Evolutionary conservation across 139 green algal species (phyloP).

Genomic region (Pleodorina starrii): DNA sequence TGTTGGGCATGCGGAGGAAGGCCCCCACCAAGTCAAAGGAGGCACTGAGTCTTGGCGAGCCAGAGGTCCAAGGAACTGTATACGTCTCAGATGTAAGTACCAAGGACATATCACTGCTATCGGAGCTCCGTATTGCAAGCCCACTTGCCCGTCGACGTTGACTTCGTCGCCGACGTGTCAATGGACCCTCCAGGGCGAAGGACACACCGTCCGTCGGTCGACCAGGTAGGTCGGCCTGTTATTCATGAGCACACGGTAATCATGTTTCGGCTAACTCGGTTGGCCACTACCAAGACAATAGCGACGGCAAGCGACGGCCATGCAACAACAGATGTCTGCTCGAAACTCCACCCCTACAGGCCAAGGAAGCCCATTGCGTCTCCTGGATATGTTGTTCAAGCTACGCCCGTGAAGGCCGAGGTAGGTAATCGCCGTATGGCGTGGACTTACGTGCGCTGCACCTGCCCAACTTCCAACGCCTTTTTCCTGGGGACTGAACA

Average conservation of each 20-base stretch:
- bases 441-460: no score
- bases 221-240: slow-evolving; percentile 24
- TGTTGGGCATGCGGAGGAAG: not conserved
- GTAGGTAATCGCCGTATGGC: no score
- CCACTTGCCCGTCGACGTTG: not conserved
- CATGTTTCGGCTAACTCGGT: no score
- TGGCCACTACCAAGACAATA: no score
- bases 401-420: not conserved
- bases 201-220: slow-evolving; percentile 25
- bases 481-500: no score
- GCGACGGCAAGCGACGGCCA: not conserved
- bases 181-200: slow-evolving; percentile 35
- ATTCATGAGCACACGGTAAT: no score
- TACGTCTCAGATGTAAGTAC: slow-evolving; percentile 24
- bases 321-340: not conserved
- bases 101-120: not conserved
- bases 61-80: slow-evolving; percentile 6
- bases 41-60: not conserved
- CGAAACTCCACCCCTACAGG: not conserved
- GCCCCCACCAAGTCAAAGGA: not conserved
- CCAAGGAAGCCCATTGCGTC: not conserved
- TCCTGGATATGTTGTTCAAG: not conserved
- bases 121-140: no score
- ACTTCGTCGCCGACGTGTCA: not conserved
- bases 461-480: no score